A percentile compares a stretch with the other conserved stretches of the same genome.
Evolutionary conservation across 192 early-diverging fungal genomes (phyloP).

Genomic region (Rhizophagus prolifer): DNA sequence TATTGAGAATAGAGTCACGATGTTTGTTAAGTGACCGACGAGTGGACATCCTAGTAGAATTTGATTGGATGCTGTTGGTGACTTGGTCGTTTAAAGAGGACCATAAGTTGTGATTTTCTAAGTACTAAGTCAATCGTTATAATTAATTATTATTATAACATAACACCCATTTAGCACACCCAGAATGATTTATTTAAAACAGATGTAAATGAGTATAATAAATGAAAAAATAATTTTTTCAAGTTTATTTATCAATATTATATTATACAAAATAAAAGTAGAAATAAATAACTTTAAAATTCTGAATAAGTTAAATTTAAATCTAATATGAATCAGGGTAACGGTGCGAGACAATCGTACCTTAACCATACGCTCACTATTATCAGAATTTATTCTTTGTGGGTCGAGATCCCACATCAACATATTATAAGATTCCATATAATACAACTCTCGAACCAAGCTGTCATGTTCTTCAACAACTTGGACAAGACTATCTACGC

Average conservation of each 20-base stretch:
- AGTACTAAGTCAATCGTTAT: conserved; percentile 33
- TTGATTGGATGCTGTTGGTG: conserved; percentile 37
- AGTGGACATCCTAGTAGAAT: conserved; percentile 45
- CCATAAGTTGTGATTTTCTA: conserved; percentile 47
- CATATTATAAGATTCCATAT: conserved; percentile 53
- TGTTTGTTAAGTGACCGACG: conserved; percentile 42
- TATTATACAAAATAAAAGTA: conserved; percentile 11
- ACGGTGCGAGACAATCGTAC: conserved; percentile 34
- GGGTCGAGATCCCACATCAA: conserved; percentile 54
- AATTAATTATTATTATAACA: no score
- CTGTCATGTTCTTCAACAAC: conserved; percentile 55
- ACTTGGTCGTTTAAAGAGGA: conserved; percentile 49
- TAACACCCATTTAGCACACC: neutral
- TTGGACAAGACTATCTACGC: conserved; percentile 44
- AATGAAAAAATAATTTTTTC: neutral
- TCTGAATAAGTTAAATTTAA: conserved; percentile 12
- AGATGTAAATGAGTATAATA: neutral
- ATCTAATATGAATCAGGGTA: neutral
- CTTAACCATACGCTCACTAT: conserved; percentile 55
- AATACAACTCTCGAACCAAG: conserved; percentile 56
- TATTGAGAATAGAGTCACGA: conserved; percentile 45
- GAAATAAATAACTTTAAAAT: neutral
- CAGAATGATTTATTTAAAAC: conserved; percentile 11
- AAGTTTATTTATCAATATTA: neutral
- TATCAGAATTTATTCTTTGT: conserved; percentile 46